Evolutionary conservation across 2,329 filamentous ascomycete genomes (phyloP), one percentile per base, ranked within the genome.

Genomic region (Colletotrichum spaethianum): DNA sequence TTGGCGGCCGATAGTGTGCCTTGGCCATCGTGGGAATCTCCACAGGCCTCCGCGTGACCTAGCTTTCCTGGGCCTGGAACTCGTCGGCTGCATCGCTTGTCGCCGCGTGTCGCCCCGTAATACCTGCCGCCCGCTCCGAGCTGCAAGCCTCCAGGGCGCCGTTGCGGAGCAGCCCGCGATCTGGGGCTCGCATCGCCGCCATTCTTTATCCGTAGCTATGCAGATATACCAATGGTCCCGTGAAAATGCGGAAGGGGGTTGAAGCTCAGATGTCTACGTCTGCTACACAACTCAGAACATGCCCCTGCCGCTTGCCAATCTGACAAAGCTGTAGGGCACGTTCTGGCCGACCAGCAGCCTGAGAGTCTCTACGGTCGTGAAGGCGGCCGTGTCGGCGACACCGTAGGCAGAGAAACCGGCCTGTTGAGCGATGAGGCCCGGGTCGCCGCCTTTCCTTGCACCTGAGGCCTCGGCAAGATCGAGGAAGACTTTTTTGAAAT

Each of bases 261-360:
- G 26, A 44, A 16, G 12, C 36, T n/a, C 38, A 33, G 4, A 38
- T 2, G 8, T 36, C 52, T 31, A 14, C 23, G 36, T n/a, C 50
- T 23, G 8, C 16, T 28, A 12, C 12, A 33, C 60, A 59, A 16
- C 57, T 83, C 79, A 89, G 74, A 85, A 88, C 72, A 87, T 80
- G 36, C 82, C 83, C 28, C 86, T 81, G 2, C 88, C 88, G 60
- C 86, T 86, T 2, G 94, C 93, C 79, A 96, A 85, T 60, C 93
- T 87, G 52, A 96, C 94, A 84, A 97, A 97, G 82, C 93, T 95
- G 82, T 94, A 96, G 7, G 93, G 93, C 68, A 96, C 93, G 79
- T 96, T 96, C 83, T 96, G 93, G 12, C 94, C 94, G 14, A 96
- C 93, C 31, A 97, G 86, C 71, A 95, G 81, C 75, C 94, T 87